These are phyloP conservation scores for Rhododendron molle DNA, from an alignment of 148 eudicot species.

Conservation along the genomic window DNA sequence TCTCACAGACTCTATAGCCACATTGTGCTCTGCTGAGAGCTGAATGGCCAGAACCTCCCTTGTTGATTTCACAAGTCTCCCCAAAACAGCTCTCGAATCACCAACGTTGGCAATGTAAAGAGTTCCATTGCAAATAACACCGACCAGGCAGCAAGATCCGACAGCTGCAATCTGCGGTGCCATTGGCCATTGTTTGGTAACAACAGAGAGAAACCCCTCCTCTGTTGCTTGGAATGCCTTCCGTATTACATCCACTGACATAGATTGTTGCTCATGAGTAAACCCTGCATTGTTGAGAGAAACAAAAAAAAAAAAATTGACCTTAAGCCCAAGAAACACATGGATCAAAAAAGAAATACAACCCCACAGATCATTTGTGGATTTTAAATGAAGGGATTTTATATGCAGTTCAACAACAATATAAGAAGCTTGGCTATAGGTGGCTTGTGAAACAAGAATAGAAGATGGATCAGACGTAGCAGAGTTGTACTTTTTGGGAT, in stretches of 20 bases:
- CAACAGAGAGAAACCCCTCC: slow-evolving; percentile 69
- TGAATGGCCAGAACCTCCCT: slow-evolving; percentile 71
- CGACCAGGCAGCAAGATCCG: slow-evolving; percentile 75
- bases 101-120: slow-evolving; percentile 72
- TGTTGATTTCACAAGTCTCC: slow-evolving; percentile 64
- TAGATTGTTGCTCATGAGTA: slow-evolving; percentile 63
- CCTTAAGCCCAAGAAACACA: not conserved
- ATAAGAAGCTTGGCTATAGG: not conserved
- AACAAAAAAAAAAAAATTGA: not conserved
- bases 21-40: slow-evolving; percentile 81
- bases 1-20: slow-evolving; percentile 61
- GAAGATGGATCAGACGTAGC: not conserved
- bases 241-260: slow-evolving; percentile 65
- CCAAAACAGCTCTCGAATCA: slow-evolving; percentile 84
- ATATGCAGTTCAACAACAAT: not conserved
- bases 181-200: slow-evolving; percentile 65
- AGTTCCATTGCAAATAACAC: slow-evolving; percentile 58
- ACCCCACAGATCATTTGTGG: not conserved
- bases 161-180: slow-evolving; percentile 80
- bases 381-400: not conserved
- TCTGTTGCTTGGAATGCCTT: slow-evolving; percentile 84
- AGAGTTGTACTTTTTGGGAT: not conserved
- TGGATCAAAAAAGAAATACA: not conserved
- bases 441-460: not conserved
- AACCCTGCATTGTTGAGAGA: slow-evolving; percentile 41